These are phyloP conservation scores for Solanum hybrid DNA, from an alignment of 305 asterid genomes.

Conservation along the genomic window DNA sequence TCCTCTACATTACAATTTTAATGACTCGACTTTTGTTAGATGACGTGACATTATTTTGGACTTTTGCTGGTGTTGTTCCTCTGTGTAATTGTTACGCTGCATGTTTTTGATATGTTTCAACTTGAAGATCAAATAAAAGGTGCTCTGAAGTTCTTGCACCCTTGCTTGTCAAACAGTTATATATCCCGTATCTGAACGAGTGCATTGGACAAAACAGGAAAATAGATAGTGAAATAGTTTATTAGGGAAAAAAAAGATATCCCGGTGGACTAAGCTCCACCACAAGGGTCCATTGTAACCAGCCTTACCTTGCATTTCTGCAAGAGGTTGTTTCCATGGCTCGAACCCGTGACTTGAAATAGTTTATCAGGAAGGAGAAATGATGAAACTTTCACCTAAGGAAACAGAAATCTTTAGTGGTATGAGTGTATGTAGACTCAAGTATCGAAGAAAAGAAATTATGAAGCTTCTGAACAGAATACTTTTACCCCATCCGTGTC, in stretches of 20 bases:
- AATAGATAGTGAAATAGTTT: not conserved
- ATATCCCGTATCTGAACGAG: not conserved
- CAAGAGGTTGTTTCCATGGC: not conserved
- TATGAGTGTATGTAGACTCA: not conserved
- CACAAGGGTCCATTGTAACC: not conserved
- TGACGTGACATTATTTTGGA: not conserved
- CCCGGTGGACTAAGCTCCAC: not conserved
- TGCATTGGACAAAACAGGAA: not conserved
- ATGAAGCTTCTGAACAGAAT: not conserved
- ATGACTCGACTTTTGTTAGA: not conserved
- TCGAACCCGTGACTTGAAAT: not conserved
- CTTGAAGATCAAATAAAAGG: not conserved
- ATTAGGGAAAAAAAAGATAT: constrained; percentile 52
- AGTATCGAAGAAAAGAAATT: not conserved
- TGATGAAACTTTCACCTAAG: constrained; percentile 28
- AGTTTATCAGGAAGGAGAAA: constrained; percentile 50
- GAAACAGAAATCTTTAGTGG: not conserved
- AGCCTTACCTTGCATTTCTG: not conserved
- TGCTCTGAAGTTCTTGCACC: not conserved
- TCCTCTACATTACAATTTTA: not conserved
- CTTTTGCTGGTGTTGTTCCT: not conserved
- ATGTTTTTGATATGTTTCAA: not conserved
- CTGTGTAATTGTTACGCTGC: not conserved
- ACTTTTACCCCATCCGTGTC: not conserved
- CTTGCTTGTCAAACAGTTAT: not conserved